These are phyloP conservation scores for Candida nonsorbophila DNA, from an alignment of 805 yeast species.

Conservation along the genomic window DNA sequence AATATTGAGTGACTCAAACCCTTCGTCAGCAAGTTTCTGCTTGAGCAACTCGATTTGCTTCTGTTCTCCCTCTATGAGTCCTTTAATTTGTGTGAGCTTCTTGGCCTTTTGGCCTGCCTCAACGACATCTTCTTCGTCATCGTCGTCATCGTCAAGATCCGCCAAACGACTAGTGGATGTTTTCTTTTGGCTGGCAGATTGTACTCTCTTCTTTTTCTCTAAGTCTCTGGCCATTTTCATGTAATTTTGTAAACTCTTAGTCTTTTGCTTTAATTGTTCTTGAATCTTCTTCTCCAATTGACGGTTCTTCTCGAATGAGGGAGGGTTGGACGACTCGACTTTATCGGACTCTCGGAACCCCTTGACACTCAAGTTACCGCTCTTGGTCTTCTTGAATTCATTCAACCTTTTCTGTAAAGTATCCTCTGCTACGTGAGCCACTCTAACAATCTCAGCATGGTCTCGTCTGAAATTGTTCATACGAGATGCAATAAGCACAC, in stretches of 20 bases:
- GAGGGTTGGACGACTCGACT: slow-evolving; percentile 63
- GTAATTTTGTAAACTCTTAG: slow-evolving; percentile 1
- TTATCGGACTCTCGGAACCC: slow-evolving; percentile 56
- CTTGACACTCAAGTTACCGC: slow-evolving; percentile 67
- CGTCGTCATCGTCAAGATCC: slow-evolving; percentile 6
- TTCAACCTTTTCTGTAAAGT: slow-evolving; percentile 86
- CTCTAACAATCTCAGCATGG: slow-evolving; percentile 89
- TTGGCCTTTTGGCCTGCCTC: slow-evolving; percentile 3
- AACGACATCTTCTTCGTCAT: slow-evolving; percentile 5
- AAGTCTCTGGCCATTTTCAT: too few relatives aligned
- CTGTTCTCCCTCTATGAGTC: slow-evolving; percentile 10
- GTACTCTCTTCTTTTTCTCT: slow-evolving; percentile 12
- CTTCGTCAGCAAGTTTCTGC: not conserved
- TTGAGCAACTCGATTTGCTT: not conserved
- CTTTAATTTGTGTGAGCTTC: slow-evolving; percentile 1
- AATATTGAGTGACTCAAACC: not conserved
- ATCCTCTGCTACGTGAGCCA: slow-evolving; percentile 91
- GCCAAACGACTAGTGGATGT: too few relatives aligned
- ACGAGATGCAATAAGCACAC: slow-evolving; percentile 86
- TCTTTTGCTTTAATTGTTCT: slow-evolving; percentile 1
- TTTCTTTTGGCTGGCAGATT: too few relatives aligned
- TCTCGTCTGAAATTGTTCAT: slow-evolving; percentile 94
- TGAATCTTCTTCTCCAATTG: slow-evolving; percentile 29
- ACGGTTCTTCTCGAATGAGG: slow-evolving; percentile 68
- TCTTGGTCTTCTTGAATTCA: slow-evolving; percentile 75